A percentile compares a stretch with the other conserved stretches of the same genome.
phyloP scores from a whole-genome alignment of 176 grass and related monocot genomes.

The Oryza officinalis region DNA sequence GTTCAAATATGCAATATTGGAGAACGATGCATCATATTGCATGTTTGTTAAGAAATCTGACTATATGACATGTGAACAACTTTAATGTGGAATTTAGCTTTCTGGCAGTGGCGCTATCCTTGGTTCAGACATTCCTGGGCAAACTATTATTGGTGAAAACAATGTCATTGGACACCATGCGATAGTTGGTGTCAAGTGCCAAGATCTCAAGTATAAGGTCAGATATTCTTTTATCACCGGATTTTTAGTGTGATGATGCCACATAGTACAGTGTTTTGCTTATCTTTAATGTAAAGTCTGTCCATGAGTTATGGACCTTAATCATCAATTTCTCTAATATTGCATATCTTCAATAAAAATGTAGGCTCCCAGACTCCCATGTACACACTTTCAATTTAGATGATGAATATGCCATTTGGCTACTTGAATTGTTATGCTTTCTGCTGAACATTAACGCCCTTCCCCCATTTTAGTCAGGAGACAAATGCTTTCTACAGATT shows the following conservation, averaged over 20 bases:
- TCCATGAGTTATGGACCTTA: background rate
- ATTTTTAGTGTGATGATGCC: background rate
- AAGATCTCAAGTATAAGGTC: conserved; percentile 99
- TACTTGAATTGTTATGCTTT: conserved; percentile 32
- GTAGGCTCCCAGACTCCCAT: background rate
- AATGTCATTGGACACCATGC: conserved; percentile 82
- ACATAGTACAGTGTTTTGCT: background rate
- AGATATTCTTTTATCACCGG: conserved; percentile 3
- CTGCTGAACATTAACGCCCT: background rate
- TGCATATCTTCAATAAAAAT: background rate
- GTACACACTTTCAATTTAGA: background rate
- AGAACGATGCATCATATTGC: background rate
- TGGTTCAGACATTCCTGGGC: conserved; percentile 79
- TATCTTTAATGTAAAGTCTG: background rate
- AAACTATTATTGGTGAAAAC: conserved; percentile 63
- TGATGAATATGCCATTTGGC: conserved; percentile 2
- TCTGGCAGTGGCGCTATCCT: conserved; percentile 87
- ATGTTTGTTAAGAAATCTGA: background rate
- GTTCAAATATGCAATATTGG: background rate
- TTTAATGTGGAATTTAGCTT: conserved; percentile 33
- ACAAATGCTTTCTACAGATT: conserved; percentile 79
- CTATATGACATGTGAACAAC: background rate
- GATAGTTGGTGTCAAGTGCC: conserved; percentile 79
- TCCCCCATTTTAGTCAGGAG: conserved; percentile 50
- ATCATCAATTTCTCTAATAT: conserved; percentile 1